A percentile compares a stretch with the other conserved stretches of the same genome.
Evolutionary conservation across 495 filamentous ascomycete species (phyloP).

Genomic region (Xylaria scruposa): DNA sequence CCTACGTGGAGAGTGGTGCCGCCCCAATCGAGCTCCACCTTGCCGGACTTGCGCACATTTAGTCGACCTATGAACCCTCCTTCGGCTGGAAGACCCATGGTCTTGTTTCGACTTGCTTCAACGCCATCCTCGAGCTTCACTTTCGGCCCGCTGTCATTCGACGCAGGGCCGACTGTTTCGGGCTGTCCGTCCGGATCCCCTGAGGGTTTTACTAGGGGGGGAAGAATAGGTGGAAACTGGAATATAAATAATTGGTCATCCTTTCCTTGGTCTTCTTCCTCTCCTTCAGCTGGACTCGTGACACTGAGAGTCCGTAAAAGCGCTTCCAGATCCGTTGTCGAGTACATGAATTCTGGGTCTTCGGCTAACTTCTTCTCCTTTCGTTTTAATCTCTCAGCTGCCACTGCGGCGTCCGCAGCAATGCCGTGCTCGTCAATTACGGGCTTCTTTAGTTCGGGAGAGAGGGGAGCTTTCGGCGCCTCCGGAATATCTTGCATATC

Average conservation of each 20-base stretch:
- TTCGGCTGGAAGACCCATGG: slow-evolving; percentile 40
- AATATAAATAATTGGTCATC: slow-evolving; percentile 67
- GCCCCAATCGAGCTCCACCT: slow-evolving; percentile 66
- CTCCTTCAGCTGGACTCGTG: slow-evolving; percentile 26
- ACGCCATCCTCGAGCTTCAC: slow-evolving; percentile 39
- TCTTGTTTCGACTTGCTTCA: slow-evolving; percentile 32
- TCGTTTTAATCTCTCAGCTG: slow-evolving; percentile 34
- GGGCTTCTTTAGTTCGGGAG: slow-evolving; percentile 41
- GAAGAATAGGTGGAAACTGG: slow-evolving; percentile 68
- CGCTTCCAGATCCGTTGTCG: slow-evolving; percentile 39
- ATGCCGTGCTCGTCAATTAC: slow-evolving; percentile 15
- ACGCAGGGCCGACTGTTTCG: slow-evolving; percentile 44
- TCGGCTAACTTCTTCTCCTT: slow-evolving; percentile 41
- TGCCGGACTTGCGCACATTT: slow-evolving; percentile 64
- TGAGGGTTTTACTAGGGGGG: slow-evolving; percentile 52
- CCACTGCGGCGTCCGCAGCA: slow-evolving; percentile 5
- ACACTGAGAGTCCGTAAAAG: slow-evolving; percentile 44
- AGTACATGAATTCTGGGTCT: slow-evolving; percentile 46
- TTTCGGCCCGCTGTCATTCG: slow-evolving; percentile 33
- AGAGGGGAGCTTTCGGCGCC: slow-evolving; percentile 38
- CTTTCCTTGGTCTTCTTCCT: slow-evolving; percentile 38
- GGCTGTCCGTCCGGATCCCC: slow-evolving; percentile 31
- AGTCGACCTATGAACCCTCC: slow-evolving; percentile 65
- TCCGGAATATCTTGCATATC: slow-evolving; percentile 49
- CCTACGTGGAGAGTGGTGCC: slow-evolving; percentile 57